A percentile compares a stretch with the other conserved stretches of the same genome.
Evolutionary conservation across 2,329 filamentous ascomycete genomes (phyloP).

Genomic region (Colletotrichum orchidophilum): DNA sequence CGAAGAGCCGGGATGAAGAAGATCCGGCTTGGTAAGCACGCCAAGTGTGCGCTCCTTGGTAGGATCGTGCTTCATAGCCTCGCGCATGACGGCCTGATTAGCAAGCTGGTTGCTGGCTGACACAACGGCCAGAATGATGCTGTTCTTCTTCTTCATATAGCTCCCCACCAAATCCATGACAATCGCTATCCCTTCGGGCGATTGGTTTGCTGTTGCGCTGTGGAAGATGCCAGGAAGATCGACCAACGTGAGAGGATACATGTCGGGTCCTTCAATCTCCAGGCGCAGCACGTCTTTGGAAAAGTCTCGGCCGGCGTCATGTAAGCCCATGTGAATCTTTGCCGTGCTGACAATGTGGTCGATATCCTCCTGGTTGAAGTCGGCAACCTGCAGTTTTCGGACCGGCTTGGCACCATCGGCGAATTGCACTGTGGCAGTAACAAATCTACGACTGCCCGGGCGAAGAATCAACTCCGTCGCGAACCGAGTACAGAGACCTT

Average conservation of each 20-base stretch:
- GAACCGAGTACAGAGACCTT: conserved; percentile 67
- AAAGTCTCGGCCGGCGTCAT: conserved; percentile 44
- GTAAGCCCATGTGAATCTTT: conserved; percentile 58
- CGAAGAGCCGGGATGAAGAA: conserved; percentile 46
- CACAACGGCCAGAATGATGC: conserved; percentile 66
- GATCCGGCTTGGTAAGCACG: conserved; percentile 67
- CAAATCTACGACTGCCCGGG: conserved; percentile 43
- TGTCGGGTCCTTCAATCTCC: conserved; percentile 53
- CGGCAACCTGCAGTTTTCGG: conserved; percentile 42
- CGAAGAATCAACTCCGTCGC: conserved; percentile 68
- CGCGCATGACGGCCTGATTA: conserved; percentile 60
- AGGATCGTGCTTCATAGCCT: conserved; percentile 53
- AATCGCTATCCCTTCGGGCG: conserved; percentile 40
- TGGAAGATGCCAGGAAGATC: conserved; percentile 61
- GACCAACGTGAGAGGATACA: conserved; percentile 60
- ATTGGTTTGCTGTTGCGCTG: conserved; percentile 44
- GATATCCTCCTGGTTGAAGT: conserved; percentile 48
- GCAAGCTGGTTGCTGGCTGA: conserved; percentile 59
- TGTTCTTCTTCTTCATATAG: conserved; percentile 67
- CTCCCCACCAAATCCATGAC: conserved; percentile 50
- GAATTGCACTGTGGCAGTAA: conserved; percentile 54
- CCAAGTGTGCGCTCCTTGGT: conserved; percentile 59
- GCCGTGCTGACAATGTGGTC: conserved; percentile 61
- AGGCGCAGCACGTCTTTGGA: conserved; percentile 57
- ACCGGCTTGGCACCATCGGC: conserved; percentile 37